These are phyloP conservation scores for Funneliformis geosporum DNA, from an alignment of 192 early-diverging fungal genomes.

Conservation along the genomic window DNA sequence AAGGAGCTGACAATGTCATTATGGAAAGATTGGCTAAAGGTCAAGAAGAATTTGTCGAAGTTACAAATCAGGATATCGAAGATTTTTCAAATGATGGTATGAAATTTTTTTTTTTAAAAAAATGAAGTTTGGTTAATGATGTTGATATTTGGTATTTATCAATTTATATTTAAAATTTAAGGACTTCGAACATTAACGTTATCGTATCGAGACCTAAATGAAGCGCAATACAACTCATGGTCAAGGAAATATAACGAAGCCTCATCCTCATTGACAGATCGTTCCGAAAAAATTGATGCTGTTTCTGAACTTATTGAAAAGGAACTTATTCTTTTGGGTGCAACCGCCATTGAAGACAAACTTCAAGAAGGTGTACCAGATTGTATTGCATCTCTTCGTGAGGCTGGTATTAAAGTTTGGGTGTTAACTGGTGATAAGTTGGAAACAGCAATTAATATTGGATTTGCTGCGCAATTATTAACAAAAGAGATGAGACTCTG, in stretches of 20 bases:
- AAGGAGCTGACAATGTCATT: conserved; percentile 97
- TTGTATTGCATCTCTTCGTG: conserved; percentile 76
- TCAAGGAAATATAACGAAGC: conserved; percentile 73
- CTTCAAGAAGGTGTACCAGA: conserved; percentile 96
- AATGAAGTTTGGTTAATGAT: no score
- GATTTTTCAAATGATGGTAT: conserved; percentile 67
- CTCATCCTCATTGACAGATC: conserved; percentile 64
- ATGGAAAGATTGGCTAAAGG: conserved; percentile 68
- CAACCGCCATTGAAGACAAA: conserved; percentile 96
- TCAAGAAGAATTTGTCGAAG: conserved; percentile 55
- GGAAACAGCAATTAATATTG: conserved; percentile 99
- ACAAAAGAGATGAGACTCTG: conserved; percentile 71
- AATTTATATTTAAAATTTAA: neutral
- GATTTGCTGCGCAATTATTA: conserved; percentile 80
- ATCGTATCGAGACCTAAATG: conserved; percentile 71
- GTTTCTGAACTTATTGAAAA: conserved; percentile 80
- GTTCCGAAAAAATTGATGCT: conserved; percentile 70
- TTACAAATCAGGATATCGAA: conserved; percentile 69
- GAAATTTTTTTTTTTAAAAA: neutral
- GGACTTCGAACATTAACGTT: conserved; percentile 92
- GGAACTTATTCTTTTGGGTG: conserved; percentile 82
- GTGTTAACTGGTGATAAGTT: conserved; percentile 97
- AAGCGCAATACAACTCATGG: conserved; percentile 78
- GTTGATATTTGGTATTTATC: neutral
- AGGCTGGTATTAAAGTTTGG: conserved; percentile 95